Evolutionary conservation across 2,329 filamentous ascomycete species (phyloP).

Genomic region (Fusarium solani-melongenae): DNA sequence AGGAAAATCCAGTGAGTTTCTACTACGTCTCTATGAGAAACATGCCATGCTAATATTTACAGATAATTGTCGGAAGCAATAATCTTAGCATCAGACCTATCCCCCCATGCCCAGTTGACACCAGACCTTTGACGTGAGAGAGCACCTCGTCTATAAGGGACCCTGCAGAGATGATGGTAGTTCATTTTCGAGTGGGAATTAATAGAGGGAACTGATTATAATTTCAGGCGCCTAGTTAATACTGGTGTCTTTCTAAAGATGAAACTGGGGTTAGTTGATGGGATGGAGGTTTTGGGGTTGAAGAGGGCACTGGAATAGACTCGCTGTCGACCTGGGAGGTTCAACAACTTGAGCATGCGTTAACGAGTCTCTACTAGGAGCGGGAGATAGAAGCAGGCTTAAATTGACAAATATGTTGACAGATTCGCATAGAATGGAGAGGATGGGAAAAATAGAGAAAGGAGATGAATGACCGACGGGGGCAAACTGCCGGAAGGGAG

Average conservation of each 20-base stretch:
- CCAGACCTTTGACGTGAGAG: background rate
- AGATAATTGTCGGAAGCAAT: background rate
- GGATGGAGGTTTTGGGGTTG: conserved; percentile 74
- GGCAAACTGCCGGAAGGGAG: background rate
- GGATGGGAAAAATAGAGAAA: background rate
- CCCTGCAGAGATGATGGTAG: conserved; percentile 68
- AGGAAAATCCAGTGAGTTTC: background rate
- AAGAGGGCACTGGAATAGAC: conserved; percentile 66
- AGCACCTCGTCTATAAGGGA: background rate
- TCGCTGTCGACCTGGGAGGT: conserved; percentile 61
- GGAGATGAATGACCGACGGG: background rate
- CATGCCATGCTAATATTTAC: background rate
- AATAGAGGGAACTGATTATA: conserved; percentile 80
- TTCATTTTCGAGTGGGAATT: conserved; percentile 81
- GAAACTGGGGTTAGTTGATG: conserved; percentile 69
- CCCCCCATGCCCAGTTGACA: background rate
- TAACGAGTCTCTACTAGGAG: conserved; percentile 68
- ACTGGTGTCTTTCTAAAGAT: conserved; percentile 82
- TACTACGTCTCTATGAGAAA: background rate
- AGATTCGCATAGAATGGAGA: background rate
- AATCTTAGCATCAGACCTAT: background rate
- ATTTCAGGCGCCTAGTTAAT: conserved; percentile 76
- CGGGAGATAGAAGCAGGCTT: conserved; percentile 58
- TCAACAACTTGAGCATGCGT: conserved; percentile 69
- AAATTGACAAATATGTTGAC: conserved; percentile 56